Evolutionary conservation across 2,329 filamentous ascomycete species (phyloP), one percentile per base, ranked within the genome.

Genomic region (Aspergillus pseudotamarii): DNA sequence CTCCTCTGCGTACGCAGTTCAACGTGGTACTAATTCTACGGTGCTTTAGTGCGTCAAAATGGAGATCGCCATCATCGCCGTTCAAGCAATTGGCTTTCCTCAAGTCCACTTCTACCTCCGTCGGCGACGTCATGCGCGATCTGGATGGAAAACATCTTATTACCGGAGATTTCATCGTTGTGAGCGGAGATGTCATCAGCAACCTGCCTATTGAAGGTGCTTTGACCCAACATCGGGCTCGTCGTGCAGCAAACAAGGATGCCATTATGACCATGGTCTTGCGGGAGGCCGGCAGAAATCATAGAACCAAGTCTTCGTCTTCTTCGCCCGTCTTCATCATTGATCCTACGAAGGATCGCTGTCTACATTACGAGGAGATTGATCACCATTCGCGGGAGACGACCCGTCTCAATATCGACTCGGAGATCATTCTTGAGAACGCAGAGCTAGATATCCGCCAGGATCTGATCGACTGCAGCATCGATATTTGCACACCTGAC

Each of bases 251-350:
- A 59, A 93, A 96, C 80, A 94, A 95, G 72, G 94, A 96, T 75
- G 93, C 94, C 43, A 97, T 97, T 79, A 98, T 99, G 95, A 99
- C 95, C 3, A 91, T 97, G 85, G 87, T 99, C 14, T 81, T 98
- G 63, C 87, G 93, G 53, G 90, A 94, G 75, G 91, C 89, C 10
- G 92, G 92, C 53, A 81, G 85, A 8, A 83, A 83, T 55, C 93
- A 97, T 79, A 85, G 92, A 59, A 93, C 92, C 32, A 94, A 94
- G 77, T 85, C 88, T 1, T 88, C 90, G 62, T 89, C 88, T 32
- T 86, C 91, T 67, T 90, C 89, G 5, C 93, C 94, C 0, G 86
- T 95, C 4, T 99, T 98, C 73, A 89, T 96, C 23, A 85, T 97
- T 65, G 94, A 98, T 72, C 88, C 91, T 1, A 87, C 85, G 43